Percentiles rank a stretch among this genome's conserved stretches.
These are phyloP conservation scores for Aureobasidium sp. DNA, from an alignment of 2,329 filamentous ascomycete genomes.

Conservation along the genomic window DNA sequence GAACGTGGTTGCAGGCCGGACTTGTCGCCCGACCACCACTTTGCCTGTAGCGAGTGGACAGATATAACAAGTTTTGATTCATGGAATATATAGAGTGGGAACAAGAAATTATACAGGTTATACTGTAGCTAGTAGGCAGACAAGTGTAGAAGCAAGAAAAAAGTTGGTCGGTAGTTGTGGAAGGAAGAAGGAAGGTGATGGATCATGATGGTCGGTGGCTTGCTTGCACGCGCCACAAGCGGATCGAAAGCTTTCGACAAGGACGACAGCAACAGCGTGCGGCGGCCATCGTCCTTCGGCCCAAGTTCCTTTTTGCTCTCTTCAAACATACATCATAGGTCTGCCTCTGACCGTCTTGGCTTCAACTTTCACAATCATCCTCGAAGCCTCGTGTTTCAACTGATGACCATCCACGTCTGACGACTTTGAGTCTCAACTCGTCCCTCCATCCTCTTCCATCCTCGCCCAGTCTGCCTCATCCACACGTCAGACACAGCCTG, in stretches of 20 bases:
- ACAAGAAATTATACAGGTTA: too few species aligned
- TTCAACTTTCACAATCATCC: background rate
- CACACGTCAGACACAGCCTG: conserved; percentile 4
- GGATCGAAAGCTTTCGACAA: background rate
- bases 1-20: background rate
- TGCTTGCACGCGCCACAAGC: background rate
- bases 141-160: background rate
- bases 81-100: background rate
- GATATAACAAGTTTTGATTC: background rate
- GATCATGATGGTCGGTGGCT: background rate
- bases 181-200: background rate
- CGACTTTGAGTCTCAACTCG: background rate
- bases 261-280: background rate
- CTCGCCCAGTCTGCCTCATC: background rate
- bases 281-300: background rate
- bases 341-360: background rate
- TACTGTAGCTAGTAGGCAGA: background rate
- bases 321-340: background rate
- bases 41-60: background rate
- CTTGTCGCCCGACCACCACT: background rate
- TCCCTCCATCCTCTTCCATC: background rate
- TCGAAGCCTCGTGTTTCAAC: background rate
- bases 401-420: background rate
- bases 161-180: background rate
- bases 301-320: background rate